Evolutionary conservation across 768 basidiomycete species (phyloP).

Genomic region (Boletus coccyginus): DNA sequence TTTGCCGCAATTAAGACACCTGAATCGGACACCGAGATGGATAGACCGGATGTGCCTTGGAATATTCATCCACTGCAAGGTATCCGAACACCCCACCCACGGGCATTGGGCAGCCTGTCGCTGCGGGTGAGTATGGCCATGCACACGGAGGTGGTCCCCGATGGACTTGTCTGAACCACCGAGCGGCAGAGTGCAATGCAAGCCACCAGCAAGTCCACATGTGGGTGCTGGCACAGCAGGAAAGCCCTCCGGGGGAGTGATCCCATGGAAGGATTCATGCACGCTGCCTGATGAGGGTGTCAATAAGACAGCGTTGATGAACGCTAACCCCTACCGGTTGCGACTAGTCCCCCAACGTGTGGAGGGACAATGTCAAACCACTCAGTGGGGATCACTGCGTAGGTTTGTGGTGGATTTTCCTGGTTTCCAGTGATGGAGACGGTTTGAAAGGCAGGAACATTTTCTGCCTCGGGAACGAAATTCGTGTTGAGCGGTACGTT

Average conservation of each 20-base stretch:
- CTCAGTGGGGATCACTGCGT: neutral
- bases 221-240: neutral
- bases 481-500: neutral
- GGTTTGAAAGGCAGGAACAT: no score
- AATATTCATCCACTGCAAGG: slow-evolving; percentile 13
- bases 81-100: slow-evolving; percentile 7
- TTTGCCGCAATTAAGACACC: slow-evolving; percentile 6
- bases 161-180: slow-evolving; percentile 5
- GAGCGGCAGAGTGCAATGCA: slow-evolving; percentile 3
- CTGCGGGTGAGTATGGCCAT: slow-evolving; percentile 12
- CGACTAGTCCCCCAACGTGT: neutral
- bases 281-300: neutral
- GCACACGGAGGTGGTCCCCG: slow-evolving; percentile 11
- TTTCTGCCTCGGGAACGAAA: neutral
- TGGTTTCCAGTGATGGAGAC: neutral
- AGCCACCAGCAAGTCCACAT: slow-evolving; percentile 8
- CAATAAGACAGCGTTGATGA: neutral
- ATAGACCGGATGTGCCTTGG: slow-evolving; percentile 15
- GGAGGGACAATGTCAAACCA: no score
- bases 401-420: neutral
- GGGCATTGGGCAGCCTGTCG: slow-evolving; percentile 10
- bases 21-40: slow-evolving; percentile 13
- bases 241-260: neutral
- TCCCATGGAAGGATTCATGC: neutral
- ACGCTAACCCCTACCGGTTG: neutral